These are phyloP conservation scores for Dioszegia hungarica DNA, from an alignment of 768 basidiomycete genomes.

Conservation along the genomic window DNA sequence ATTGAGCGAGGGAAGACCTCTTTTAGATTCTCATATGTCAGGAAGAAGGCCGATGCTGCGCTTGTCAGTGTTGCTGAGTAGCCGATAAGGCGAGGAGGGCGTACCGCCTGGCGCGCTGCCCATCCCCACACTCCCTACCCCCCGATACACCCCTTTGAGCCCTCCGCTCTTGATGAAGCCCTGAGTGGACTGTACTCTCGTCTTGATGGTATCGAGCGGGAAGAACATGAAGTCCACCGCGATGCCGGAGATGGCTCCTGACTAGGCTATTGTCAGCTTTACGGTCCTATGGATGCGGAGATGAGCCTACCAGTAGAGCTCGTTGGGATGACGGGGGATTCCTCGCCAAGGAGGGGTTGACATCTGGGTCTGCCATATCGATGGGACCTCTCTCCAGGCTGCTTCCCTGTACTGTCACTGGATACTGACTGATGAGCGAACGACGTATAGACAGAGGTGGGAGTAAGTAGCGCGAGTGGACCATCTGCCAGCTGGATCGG, in stretches of 20 bases:
- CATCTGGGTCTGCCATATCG: slow-evolving; percentile 18
- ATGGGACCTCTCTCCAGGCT: not conserved
- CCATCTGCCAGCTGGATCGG: too few species aligned
- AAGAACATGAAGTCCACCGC: slow-evolving; percentile 94
- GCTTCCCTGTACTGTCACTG: too few species aligned
- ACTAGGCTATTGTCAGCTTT: slow-evolving; percentile 51
- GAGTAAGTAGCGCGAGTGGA: too few species aligned
- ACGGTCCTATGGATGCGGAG: not conserved
- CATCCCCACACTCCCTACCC: slow-evolving; percentile 86
- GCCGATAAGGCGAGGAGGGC: slow-evolving; percentile 15
- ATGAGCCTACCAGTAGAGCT: slow-evolving; percentile 28
- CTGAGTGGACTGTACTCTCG: slow-evolving; percentile 79
- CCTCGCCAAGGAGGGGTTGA: slow-evolving; percentile 3
- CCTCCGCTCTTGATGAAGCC: slow-evolving; percentile 84
- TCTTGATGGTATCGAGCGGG: slow-evolving; percentile 95
- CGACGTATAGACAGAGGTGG: too few species aligned
- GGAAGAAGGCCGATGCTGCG: slow-evolving; percentile 92
- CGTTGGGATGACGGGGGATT: slow-evolving; percentile 27
- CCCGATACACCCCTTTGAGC: slow-evolving; percentile 84
- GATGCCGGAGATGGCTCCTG: slow-evolving; percentile 85
- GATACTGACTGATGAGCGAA: too few species aligned
- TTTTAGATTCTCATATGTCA: slow-evolving; percentile 86
- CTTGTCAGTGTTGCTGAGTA: slow-evolving; percentile 6
- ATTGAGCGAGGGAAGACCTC: slow-evolving; percentile 60
- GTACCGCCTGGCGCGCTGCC: slow-evolving; percentile 93